Evolutionary conservation across 78 protist genomes (phyloP).

Genomic region (Mastigamoeba balamuthi): DNA sequence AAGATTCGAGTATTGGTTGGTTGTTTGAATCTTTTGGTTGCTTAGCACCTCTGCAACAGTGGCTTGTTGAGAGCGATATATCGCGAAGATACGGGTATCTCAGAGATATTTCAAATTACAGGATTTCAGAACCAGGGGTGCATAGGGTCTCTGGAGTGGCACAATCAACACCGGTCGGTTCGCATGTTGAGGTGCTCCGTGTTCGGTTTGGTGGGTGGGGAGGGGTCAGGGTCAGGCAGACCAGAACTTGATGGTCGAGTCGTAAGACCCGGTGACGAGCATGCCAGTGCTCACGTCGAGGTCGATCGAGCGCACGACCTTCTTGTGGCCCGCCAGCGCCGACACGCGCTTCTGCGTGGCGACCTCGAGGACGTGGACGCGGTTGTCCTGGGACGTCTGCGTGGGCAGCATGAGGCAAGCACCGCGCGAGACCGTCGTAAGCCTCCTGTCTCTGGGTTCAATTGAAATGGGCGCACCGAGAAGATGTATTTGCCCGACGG

Average conservation of each 20-base stretch:
- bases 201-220: no score
- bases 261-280: neutral
- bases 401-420: no score
- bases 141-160: no score
- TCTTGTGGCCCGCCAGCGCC: neutral
- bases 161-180: no score
- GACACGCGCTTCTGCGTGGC: neutral
- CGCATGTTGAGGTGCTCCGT: no score
- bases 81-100: no score
- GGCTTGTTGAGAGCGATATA: no score
- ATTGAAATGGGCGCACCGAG: neutral
- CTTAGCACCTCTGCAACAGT: no score
- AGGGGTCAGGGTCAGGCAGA: neutral
- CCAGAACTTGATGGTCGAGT: neutral
- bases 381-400: slow-evolving; percentile 3
- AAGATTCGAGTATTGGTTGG: no score
- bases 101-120: no score
- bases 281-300: neutral
- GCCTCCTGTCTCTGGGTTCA: neutral
- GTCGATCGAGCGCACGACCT: neutral
- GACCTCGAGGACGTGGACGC: neutral
- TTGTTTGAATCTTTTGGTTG: no score
- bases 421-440: neutral
- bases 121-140: no score
- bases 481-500: neutral